A percentile compares a stretch with the other conserved stretches of the same genome.
Conservation (phyloP, 2,329 filamentous ascomycete species). For the Ophiostoma himal-ulmi region DNA sequence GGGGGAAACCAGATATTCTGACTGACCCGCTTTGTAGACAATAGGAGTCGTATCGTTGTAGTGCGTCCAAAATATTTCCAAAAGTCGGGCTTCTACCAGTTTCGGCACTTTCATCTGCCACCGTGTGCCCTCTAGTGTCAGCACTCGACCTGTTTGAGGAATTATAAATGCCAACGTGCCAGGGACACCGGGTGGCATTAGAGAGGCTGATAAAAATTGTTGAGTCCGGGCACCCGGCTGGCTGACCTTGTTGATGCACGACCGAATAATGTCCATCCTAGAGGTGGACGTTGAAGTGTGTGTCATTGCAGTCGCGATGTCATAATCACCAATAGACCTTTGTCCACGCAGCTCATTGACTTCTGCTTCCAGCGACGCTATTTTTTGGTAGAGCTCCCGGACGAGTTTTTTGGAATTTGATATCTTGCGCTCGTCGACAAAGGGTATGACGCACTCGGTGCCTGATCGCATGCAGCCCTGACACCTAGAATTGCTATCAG, state of each 20-base stretch:
- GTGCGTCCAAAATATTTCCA: slow-evolving; percentile 21
- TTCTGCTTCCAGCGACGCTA: slow-evolving; percentile 19
- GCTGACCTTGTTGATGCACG: slow-evolving; percentile 14
- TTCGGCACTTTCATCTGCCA: slow-evolving; percentile 17
- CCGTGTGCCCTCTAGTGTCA: background rate
- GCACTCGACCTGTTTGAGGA: background rate
- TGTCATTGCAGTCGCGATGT: background rate
- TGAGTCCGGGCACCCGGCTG: background rate
- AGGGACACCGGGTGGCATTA: slow-evolving; percentile 7
- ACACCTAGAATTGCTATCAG: background rate
- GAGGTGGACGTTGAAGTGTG: background rate
- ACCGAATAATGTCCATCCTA: slow-evolving; percentile 7
- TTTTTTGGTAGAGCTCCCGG: slow-evolving; percentile 18
- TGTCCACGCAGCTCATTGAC: background rate
- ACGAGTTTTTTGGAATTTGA: slow-evolving; percentile 21
- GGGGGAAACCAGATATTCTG: too few species aligned
- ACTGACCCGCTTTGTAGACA: slow-evolving; percentile 15
- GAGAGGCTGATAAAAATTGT: background rate
- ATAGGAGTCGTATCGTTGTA: slow-evolving; percentile 20
- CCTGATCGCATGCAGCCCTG: slow-evolving; percentile 5
- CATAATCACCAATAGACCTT: background rate
- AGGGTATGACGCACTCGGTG: slow-evolving; percentile 15
- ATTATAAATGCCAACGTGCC: background rate
- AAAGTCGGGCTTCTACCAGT: slow-evolving; percentile 10
- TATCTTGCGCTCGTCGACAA: slow-evolving; percentile 20